Conservation (phyloP, 2,329 filamentous ascomycete genomes). For the Macrophomina phaseolina region DNA sequence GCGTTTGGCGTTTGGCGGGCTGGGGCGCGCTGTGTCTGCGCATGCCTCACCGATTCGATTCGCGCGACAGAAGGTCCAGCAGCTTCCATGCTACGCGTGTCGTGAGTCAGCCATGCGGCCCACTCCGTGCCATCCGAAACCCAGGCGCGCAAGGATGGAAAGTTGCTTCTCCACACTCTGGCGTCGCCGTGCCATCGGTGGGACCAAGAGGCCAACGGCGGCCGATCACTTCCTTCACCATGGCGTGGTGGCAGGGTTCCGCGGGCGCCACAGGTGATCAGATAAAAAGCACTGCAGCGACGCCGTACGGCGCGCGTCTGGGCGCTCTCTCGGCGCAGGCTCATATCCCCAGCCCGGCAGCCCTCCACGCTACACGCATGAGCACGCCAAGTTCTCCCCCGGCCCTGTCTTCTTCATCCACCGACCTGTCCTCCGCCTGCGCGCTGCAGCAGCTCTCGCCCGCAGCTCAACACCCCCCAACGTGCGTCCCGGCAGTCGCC, state of each 20-base stretch:
- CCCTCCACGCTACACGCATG: slow-evolving; percentile 24
- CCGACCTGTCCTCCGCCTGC: not conserved
- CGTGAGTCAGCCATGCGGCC: slow-evolving; percentile 19
- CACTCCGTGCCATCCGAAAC: slow-evolving; percentile 24
- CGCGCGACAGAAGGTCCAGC: slow-evolving; percentile 22
- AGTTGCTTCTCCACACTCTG: slow-evolving; percentile 26
- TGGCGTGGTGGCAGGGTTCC: slow-evolving; percentile 22
- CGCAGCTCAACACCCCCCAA: not conserved
- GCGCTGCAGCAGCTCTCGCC: not conserved
- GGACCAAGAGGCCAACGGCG: slow-evolving; percentile 26
- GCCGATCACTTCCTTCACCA: slow-evolving; percentile 26
- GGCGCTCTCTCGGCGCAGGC: slow-evolving; percentile 25
- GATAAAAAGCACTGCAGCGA: slow-evolving; percentile 28
- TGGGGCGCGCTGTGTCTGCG: not conserved
- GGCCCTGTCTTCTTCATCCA: slow-evolving; percentile 20
- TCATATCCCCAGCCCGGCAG: slow-evolving; percentile 24
- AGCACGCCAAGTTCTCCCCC: slow-evolving; percentile 21
- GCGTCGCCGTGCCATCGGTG: slow-evolving; percentile 18
- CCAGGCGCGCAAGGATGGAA: slow-evolving; percentile 20
- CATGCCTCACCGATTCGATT: slow-evolving; percentile 6
- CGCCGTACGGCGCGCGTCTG: slow-evolving; percentile 15
- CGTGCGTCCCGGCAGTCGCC: not conserved
- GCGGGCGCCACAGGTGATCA: slow-evolving; percentile 26
- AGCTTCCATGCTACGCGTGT: slow-evolving; percentile 21
- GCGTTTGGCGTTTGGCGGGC: slow-evolving; percentile 14